phyloP scores from a whole-genome alignment of 2,329 filamentous ascomycete species.

The Fusarium floridanum region DNA sequence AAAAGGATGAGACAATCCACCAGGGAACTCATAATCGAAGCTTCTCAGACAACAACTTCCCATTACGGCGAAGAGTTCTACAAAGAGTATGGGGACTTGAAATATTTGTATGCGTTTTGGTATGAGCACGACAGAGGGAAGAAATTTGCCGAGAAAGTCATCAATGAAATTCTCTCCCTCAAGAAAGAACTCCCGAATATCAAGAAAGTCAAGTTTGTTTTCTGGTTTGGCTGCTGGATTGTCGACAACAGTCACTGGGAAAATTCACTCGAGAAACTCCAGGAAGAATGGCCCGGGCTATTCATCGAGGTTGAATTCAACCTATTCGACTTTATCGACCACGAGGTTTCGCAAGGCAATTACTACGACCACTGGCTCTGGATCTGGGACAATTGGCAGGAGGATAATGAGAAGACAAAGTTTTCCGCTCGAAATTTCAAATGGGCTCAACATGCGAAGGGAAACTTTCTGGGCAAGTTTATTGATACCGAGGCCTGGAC shows the following conservation, averaged over 20 bases:
- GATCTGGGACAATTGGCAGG: neutral
- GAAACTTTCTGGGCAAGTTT: neutral
- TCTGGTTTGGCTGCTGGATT: slow-evolving; percentile 2
- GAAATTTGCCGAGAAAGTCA: neutral
- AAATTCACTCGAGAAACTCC: neutral
- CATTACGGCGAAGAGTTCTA: neutral
- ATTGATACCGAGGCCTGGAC: neutral
- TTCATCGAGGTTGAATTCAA: slow-evolving; percentile 1
- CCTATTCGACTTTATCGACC: neutral
- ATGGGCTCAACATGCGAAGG: neutral
- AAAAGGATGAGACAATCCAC: neutral
- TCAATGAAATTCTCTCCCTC: neutral
- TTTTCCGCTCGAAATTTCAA: slow-evolving; percentile 2
- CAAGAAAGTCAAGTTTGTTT: neutral
- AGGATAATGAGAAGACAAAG: neutral
- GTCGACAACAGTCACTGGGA: neutral
- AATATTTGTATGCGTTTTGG: neutral
- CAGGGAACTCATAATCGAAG: neutral
- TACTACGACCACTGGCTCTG: neutral
- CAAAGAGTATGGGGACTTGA: neutral
- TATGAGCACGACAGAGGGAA: neutral
- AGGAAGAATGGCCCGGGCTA: neutral
- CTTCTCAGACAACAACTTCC: neutral
- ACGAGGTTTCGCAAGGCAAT: neutral
- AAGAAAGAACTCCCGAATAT: neutral